A percentile compares a stretch with the other conserved stretches of the same genome.
Evolutionary conservation across 768 basidiomycete genomes (phyloP).

Genomic region (Pleurotus sapidus): DNA sequence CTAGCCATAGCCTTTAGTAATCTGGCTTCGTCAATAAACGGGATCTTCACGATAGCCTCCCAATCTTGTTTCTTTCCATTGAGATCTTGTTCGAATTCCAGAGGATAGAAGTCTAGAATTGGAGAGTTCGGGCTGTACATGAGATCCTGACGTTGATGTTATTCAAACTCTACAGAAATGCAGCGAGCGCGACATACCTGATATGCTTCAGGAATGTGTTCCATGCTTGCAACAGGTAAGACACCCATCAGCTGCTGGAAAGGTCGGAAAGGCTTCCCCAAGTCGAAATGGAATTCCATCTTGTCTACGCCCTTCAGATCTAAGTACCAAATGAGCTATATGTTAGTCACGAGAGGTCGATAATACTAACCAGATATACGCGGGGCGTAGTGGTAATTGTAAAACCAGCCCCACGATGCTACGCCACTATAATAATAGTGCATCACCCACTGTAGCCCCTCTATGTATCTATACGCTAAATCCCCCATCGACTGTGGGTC

Average conservation of each 20-base stretch:
- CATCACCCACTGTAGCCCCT: conserved; percentile 99
- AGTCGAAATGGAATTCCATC: conserved; percentile 82
- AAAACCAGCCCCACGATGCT: conserved; percentile 99
- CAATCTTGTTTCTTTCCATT: conserved; percentile 99
- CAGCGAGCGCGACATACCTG: conserved; percentile 44
- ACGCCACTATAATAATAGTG: conserved; percentile 98
- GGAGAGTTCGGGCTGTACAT: conserved; percentile 85
- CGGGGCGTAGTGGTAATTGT: conserved; percentile 96
- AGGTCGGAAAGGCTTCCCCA: conserved; percentile 88
- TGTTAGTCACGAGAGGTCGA: conserved; percentile 3
- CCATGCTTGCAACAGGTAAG: conserved; percentile 85
- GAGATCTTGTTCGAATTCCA: conserved; percentile 87
- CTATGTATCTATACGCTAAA: conserved; percentile 79
- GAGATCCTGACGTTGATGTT: conserved; percentile 56
- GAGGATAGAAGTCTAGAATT: conserved; percentile 93
- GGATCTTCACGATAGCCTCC: conserved; percentile 99
- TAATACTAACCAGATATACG: conserved; percentile 79
- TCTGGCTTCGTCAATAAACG: conserved; percentile 86
- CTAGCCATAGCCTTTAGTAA: conserved; percentile 81
- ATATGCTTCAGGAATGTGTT: conserved; percentile 85
- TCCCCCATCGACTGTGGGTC: conserved; percentile 64
- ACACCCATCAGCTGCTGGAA: conserved; percentile 99
- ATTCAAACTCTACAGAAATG: neutral
- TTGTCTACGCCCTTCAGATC: conserved; percentile 69
- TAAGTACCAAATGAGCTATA: conserved; percentile 13